phyloP scores from a whole-genome alignment of 2,329 filamentous ascomycete genomes.

The Zymoseptoria pseudotritici region DNA sequence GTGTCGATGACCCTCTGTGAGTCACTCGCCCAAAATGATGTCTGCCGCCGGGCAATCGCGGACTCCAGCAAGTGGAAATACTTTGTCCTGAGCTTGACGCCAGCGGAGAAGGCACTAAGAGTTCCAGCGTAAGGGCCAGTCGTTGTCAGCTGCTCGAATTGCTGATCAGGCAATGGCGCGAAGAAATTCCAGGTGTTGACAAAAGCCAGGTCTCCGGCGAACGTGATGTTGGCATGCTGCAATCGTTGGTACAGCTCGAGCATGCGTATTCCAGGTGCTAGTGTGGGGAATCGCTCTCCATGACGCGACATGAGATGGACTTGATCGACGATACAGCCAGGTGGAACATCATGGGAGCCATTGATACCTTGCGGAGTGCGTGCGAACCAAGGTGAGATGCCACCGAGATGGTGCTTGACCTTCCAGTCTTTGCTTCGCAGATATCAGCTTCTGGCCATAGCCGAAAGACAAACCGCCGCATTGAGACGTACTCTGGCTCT shows the following conservation, averaged over 20 bases:
- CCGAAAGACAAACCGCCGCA: too few relatives aligned
- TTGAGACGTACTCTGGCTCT: too few relatives aligned
- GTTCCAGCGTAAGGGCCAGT: conserved; percentile 52
- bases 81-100: conserved; percentile 46
- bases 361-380: conserved; percentile 36
- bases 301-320: conserved; percentile 56
- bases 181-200: conserved; percentile 51
- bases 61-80: conserved; percentile 42
- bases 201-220: conserved; percentile 48
- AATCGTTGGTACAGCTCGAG: conserved; percentile 43
- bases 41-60: conserved; percentile 24
- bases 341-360: conserved; percentile 38
- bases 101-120: conserved; percentile 47
- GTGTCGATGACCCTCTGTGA: conserved; percentile 50
- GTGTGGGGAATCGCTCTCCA: conserved; percentile 51
- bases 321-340: conserved; percentile 47
- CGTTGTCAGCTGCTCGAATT: conserved; percentile 48
- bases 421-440: conserved; percentile 5
- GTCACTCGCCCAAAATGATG: conserved; percentile 49
- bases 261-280: conserved; percentile 43
- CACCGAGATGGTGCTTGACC: conserved; percentile 44
- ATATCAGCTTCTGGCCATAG: too few relatives aligned
- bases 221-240: conserved; percentile 31
- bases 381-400: conserved; percentile 50
- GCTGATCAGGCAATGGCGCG: conserved; percentile 34